These are phyloP conservation scores for Eucalyptus globulus DNA, from an alignment of 345 rosid genomes.

Conservation along the genomic window DNA sequence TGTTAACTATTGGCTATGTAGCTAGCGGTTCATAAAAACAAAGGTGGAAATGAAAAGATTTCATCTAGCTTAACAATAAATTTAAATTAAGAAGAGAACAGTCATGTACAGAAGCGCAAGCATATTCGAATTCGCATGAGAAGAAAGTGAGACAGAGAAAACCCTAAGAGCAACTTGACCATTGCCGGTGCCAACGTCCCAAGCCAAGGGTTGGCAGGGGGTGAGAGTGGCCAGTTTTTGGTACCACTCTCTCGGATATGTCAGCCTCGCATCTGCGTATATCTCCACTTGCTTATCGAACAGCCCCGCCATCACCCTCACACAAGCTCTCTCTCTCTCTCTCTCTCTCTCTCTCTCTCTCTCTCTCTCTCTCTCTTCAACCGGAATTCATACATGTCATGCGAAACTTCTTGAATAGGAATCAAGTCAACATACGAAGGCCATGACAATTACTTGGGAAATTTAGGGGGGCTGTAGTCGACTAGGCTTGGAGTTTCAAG, in stretches of 20 bases:
- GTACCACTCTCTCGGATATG: conserved; percentile 41
- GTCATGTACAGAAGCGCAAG: not conserved
- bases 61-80: not conserved
- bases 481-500: not conserved
- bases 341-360: no score
- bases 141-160: not conserved
- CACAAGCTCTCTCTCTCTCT: no score
- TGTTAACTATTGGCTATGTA: no score
- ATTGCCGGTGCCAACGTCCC: conserved; percentile 64
- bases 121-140: not conserved
- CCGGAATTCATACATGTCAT: no score
- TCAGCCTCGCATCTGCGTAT: conserved; percentile 41
- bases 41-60: not conserved
- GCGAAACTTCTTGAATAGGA: no score
- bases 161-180: conserved; percentile 65
- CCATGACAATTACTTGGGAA: no score
- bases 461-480: no score
- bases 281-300: conserved; percentile 27
- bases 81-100: not conserved
- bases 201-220: conserved; percentile 30
- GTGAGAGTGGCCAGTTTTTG: conserved; percentile 39
- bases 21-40: not conserved
- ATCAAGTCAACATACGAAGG: no score
- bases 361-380: no score
- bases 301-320: no score